These are phyloP conservation scores for Neurospora sp. DNA, from an alignment of 495 filamentous ascomycete species.

Conservation along the genomic window DNA sequence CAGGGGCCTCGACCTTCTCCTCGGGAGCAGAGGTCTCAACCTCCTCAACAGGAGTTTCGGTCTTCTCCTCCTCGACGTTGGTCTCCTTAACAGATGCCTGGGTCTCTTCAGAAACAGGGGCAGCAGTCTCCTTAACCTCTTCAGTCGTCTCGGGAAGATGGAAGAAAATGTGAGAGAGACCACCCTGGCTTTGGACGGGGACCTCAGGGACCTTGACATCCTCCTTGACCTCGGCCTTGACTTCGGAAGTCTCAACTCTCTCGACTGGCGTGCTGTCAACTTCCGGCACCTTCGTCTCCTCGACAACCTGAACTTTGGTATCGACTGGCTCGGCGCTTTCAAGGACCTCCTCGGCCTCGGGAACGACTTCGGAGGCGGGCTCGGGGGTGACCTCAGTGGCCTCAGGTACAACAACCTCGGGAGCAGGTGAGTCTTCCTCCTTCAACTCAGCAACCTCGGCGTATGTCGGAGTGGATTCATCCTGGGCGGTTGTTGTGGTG, in stretches of 20 bases:
- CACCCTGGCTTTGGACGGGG: not conserved
- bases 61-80: not conserved
- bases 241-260: not conserved
- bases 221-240: not conserved
- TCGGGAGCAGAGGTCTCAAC: not conserved
- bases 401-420: slow-evolving; percentile 2
- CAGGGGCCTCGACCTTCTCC: not conserved
- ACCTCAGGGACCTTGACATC: not conserved
- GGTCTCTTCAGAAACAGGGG: not conserved
- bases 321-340: not conserved
- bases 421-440: not conserved
- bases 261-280: not conserved
- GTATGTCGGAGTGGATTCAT: not conserved
- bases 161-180: not conserved
- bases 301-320: not conserved
- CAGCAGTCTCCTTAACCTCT: not conserved
- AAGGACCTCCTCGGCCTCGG: slow-evolving; percentile 1
- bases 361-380: not conserved
- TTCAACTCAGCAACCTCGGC: slow-evolving; percentile 1
- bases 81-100: not conserved
- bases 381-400: not conserved
- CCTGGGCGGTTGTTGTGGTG: not conserved
- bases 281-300: not conserved
- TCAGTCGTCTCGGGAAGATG: not conserved
- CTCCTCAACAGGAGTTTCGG: not conserved